These are phyloP conservation scores for Leptomonas seymouri DNA, from an alignment of 208 protist genomes.

Conservation along the genomic window DNA sequence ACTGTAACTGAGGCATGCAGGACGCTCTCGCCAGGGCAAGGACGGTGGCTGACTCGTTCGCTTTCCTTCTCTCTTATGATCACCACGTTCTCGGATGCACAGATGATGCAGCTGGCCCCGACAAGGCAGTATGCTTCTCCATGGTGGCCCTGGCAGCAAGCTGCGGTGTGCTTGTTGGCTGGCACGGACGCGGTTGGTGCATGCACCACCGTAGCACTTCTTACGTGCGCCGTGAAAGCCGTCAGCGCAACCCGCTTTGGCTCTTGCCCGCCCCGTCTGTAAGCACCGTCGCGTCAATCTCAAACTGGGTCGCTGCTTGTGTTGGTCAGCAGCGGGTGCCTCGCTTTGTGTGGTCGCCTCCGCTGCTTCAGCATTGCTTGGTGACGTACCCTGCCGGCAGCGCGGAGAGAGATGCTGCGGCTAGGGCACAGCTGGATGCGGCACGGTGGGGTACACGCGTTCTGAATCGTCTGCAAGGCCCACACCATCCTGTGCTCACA, in stretches of 20 bases:
- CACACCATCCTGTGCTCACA: background rate
- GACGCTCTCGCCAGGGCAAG: background rate
- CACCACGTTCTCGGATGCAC: background rate
- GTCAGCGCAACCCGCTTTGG: conserved; percentile 29
- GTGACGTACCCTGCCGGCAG: background rate
- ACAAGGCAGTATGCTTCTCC: background rate
- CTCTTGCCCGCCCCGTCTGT: conserved; percentile 33
- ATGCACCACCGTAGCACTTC: background rate
- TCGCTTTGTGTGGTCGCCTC: background rate
- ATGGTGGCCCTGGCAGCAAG: background rate
- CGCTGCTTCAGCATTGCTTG: conserved; percentile 19
- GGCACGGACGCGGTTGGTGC: conserved; percentile 7
- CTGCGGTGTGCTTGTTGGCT: conserved; percentile 7
- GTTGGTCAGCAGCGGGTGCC: conserved; percentile 14
- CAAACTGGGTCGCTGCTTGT: conserved; percentile 18
- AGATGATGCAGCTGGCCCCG: background rate
- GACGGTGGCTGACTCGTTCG: background rate
- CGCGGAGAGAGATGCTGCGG: background rate
- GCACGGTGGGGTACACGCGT: conserved; percentile 21
- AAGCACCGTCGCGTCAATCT: background rate
- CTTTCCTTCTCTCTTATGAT: background rate
- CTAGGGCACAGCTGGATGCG: background rate
- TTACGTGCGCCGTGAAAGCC: conserved; percentile 16
- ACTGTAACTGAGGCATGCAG: no score
- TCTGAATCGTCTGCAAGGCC: conserved; percentile 1